Conservation (phyloP, 129 eudicot genomes). For the Lactuca saligna region DNA sequence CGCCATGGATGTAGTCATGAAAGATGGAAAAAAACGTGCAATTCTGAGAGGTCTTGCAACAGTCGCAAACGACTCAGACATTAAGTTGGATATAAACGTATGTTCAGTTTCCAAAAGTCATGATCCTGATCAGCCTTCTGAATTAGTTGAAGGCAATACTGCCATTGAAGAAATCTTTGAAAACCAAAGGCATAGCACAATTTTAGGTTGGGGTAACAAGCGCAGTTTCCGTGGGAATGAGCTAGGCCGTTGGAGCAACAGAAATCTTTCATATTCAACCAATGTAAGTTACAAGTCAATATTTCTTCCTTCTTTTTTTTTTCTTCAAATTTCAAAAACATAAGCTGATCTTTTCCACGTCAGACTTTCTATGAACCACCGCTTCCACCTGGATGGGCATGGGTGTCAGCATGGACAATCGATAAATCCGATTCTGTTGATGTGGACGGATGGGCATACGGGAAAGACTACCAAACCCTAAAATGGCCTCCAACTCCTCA, state of each 20-base stretch:
- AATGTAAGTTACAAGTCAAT: conserved; percentile 33
- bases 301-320: not conserved
- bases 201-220: conserved; percentile 58
- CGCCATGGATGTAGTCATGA: conserved; percentile 78
- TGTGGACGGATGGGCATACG: conserved; percentile 64
- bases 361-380: conserved; percentile 61
- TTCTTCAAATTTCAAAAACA: not conserved
- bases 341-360: not conserved
- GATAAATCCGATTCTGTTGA: conserved; percentile 58
- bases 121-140: conserved; percentile 32
- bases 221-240: conserved; percentile 45
- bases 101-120: conserved; percentile 37
- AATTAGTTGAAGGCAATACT: conserved; percentile 9
- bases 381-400: conserved; percentile 59
- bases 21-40: conserved; percentile 90
- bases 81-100: conserved; percentile 59
- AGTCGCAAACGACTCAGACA: conserved; percentile 68
- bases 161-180: conserved; percentile 56
- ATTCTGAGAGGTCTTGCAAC: conserved; percentile 80
- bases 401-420: conserved; percentile 53
- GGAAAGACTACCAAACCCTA: conserved; percentile 47
- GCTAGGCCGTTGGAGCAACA: conserved; percentile 62
- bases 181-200: conserved; percentile 47
- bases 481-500: conserved; percentile 64
- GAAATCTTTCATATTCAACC: conserved; percentile 48